These are phyloP conservation scores for Periconia sp. DNA, from an alignment of 2,329 filamentous ascomycete species.

Conservation along the genomic window DNA sequence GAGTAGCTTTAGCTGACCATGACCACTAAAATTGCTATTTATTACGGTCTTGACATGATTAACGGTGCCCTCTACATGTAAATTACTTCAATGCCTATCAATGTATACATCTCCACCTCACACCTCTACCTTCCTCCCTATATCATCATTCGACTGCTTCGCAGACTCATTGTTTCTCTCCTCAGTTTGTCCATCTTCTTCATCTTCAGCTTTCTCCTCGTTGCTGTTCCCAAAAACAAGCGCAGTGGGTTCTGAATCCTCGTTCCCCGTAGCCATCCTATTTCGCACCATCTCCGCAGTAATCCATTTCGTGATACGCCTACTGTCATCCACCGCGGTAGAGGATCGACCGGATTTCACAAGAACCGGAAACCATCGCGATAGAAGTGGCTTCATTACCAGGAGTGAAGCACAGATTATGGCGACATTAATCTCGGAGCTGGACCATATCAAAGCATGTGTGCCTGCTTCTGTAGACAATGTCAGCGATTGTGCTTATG, in stretches of 20 bases:
- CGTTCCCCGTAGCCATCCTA: not conserved
- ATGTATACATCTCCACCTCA: constrained; percentile 5
- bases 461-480: constrained; percentile 35
- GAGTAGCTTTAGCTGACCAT: too few species aligned
- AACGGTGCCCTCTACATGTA: too few species aligned
- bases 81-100: too few species aligned
- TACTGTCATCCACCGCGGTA: constrained; percentile 2
- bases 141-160: constrained; percentile 6
- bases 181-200: constrained; percentile 17
- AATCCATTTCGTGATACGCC: not conserved
- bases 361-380: constrained; percentile 36
- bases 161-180: constrained; percentile 7
- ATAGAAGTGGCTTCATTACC: constrained; percentile 46
- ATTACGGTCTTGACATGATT: too few species aligned
- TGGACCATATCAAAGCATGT: constrained; percentile 45
- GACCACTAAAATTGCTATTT: too few species aligned
- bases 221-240: not conserved
- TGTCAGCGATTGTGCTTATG: too few species aligned
- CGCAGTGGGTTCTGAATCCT: not conserved
- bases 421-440: constrained; percentile 47
- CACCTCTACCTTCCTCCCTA: constrained; percentile 6
- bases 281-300: not conserved
- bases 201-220: constrained; percentile 13
- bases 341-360: constrained; percentile 1
- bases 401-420: constrained; percentile 49